These are phyloP conservation scores for Fragilaria radians DNA, from an alignment of 108 stramenopile genomes.

Conservation along the genomic window DNA sequence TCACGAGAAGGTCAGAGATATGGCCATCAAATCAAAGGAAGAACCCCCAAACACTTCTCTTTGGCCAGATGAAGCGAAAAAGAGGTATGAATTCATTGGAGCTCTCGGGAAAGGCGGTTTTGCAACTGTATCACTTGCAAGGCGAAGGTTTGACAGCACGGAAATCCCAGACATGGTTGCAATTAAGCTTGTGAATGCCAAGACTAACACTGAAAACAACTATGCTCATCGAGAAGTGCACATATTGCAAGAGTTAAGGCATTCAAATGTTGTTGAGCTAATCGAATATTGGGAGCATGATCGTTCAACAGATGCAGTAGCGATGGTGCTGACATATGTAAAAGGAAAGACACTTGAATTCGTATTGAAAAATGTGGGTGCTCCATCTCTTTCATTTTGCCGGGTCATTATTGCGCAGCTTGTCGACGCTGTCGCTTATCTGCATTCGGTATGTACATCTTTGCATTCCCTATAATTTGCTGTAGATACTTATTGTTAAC, in stretches of 20 bases:
- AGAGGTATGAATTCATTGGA: slow-evolving; percentile 24
- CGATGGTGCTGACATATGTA: slow-evolving; percentile 23
- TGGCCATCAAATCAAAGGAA: too few species aligned
- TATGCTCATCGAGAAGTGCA: slow-evolving; percentile 43
- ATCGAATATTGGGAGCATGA: slow-evolving; percentile 28
- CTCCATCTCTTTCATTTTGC: slow-evolving; percentile 38
- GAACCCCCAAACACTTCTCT: slow-evolving; percentile 6
- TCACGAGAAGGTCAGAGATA: too few species aligned
- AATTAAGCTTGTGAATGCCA: slow-evolving; percentile 27
- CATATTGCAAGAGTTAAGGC: slow-evolving; percentile 35
- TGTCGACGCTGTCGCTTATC: slow-evolving; percentile 47
- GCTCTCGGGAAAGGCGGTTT: slow-evolving; percentile 36
- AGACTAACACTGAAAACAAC: slow-evolving; percentile 7
- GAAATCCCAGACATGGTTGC: slow-evolving; percentile 10
- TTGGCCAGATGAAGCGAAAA: slow-evolving; percentile 25
- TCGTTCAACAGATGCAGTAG: not conserved
- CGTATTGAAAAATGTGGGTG: slow-evolving; percentile 51
- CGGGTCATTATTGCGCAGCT: slow-evolving; percentile 53
- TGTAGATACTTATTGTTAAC: not conserved
- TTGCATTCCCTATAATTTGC: not conserved
- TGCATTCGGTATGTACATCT: slow-evolving; percentile 28
- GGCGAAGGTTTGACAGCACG: not conserved
- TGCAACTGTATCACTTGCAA: slow-evolving; percentile 30
- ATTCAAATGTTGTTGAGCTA: slow-evolving; percentile 63
- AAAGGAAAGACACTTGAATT: slow-evolving; percentile 45